phyloP scores from a whole-genome alignment of 768 basidiomycete genomes.

The Russula earlei region DNA sequence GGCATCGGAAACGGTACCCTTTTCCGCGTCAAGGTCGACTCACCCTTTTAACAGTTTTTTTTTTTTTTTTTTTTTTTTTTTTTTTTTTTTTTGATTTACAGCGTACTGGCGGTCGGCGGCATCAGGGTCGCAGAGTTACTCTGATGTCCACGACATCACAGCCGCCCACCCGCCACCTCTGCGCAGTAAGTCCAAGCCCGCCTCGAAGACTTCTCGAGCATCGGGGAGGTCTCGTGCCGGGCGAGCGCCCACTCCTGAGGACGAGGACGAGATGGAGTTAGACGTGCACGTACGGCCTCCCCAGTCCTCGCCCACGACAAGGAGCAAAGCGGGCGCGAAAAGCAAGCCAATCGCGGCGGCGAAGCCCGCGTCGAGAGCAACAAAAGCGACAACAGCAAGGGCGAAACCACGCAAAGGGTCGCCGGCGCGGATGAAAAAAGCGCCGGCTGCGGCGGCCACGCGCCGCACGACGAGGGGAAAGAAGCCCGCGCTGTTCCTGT shows the following conservation, averaged over 20 bases:
- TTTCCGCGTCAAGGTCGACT: no score
- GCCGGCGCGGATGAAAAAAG: background rate
- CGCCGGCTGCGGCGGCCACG: background rate
- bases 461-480: background rate
- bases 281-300: background rate
- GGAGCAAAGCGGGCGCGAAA: background rate
- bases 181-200: background rate
- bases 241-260: background rate
- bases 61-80: no score
- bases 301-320: background rate
- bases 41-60: no score
- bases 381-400: background rate
- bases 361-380: background rate
- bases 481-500: conserved; percentile 11
- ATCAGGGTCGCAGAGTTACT: conserved; percentile 33
- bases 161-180: conserved; percentile 1
- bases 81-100: background rate
- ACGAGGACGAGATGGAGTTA: background rate
- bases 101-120: conserved; percentile 1
- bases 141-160: conserved; percentile 34
- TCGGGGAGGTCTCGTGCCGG: background rate
- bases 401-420: background rate
- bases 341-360: background rate
- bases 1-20: conserved; percentile 41
- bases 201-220: background rate